Conservation (phyloP, 1,139 yeast species). For the Suhomyces coccinellae region DNA sequence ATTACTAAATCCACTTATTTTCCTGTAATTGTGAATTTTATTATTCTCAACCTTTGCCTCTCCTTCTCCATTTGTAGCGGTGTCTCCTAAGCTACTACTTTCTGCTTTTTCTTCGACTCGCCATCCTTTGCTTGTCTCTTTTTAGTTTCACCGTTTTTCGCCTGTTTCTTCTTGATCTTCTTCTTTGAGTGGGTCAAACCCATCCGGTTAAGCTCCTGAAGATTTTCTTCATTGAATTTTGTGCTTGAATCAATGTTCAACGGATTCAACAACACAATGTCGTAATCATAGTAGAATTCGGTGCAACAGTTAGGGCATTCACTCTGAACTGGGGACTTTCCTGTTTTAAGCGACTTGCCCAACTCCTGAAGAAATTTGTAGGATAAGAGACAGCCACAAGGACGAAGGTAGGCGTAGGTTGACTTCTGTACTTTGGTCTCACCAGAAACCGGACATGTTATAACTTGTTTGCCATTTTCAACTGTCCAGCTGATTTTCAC, state of each 20-base stretch:
- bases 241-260: conserved; percentile 14
- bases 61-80: too few relatives aligned
- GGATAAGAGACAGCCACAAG: conserved; percentile 45
- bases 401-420: conserved; percentile 31
- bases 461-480: conserved; percentile 12
- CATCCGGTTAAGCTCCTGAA: conserved; percentile 20
- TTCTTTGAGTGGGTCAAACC: conserved; percentile 17
- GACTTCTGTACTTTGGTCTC: conserved; percentile 12
- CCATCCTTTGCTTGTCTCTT: not conserved
- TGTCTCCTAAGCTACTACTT: not conserved
- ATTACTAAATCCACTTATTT: too few relatives aligned
- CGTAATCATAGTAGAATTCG: conserved; percentile 25
- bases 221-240: conserved; percentile 41
- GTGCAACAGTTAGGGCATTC: conserved; percentile 39
- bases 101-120: conserved; percentile 1
- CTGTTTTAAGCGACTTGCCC: conserved; percentile 4
- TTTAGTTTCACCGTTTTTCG: not conserved
- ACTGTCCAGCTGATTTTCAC: conserved; percentile 28
- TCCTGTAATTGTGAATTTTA: too few relatives aligned
- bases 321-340: conserved; percentile 7
- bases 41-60: too few relatives aligned
- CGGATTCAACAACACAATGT: conserved; percentile 37
- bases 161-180: conserved; percentile 8
- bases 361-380: conserved; percentile 25
- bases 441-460: conserved; percentile 42